These are phyloP conservation scores for Arctium minus DNA, from an alignment of 129 eudicot species.

Conservation along the genomic window DNA sequence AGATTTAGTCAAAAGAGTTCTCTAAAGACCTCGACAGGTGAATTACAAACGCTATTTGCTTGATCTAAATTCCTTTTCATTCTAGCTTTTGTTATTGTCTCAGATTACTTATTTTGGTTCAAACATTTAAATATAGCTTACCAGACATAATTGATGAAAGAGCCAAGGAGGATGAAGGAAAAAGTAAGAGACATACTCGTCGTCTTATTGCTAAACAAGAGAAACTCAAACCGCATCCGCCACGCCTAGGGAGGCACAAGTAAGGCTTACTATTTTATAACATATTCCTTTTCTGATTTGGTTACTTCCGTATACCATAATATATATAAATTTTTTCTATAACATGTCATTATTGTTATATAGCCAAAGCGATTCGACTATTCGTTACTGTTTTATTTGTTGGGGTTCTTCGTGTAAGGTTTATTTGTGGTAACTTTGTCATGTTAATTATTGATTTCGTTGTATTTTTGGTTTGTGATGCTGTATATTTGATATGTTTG, in stretches of 20 bases:
- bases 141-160: conserved; percentile 72
- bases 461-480: background rate
- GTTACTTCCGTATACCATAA: too few relatives aligned
- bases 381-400: background rate
- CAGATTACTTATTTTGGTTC: background rate
- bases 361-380: too few relatives aligned
- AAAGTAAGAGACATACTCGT: conserved; percentile 58
- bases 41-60: background rate
- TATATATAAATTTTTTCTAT: too few relatives aligned
- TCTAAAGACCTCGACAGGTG: conserved; percentile 84
- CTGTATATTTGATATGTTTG: background rate
- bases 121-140: conserved; percentile 40
- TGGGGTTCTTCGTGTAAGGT: background rate
- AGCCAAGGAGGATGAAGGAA: conserved; percentile 82
- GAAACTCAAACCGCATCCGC: conserved; percentile 62
- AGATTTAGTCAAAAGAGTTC: conserved; percentile 18
- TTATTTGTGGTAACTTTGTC: background rate
- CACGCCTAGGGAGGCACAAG: conserved; percentile 84
- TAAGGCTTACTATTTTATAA: conserved; percentile 23
- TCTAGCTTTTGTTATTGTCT: background rate
- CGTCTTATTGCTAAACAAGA: conserved; percentile 74
- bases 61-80: background rate
- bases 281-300: background rate
- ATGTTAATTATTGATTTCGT: background rate
- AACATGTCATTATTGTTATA: too few relatives aligned